A percentile compares a stretch with the other conserved stretches of the same genome.
Evolutionary conservation across 306 rosid genomes (phyloP).

Genomic region (Cyclanthera cordifolia): DNA sequence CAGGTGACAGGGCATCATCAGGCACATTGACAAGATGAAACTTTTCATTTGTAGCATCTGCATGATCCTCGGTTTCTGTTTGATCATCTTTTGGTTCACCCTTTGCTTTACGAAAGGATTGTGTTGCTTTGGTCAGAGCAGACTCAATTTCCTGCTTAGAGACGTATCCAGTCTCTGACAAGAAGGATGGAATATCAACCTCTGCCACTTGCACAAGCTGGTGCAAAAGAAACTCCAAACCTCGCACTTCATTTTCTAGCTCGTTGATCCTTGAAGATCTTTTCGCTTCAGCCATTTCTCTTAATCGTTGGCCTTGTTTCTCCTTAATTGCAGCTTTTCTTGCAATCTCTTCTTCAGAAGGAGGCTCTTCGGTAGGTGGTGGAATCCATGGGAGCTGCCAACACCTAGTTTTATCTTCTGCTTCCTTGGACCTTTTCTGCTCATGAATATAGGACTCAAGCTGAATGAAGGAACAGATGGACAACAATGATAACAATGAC

Average conservation of each 20-base stretch:
- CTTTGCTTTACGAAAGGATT: constrained; percentile 77
- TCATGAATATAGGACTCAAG: constrained; percentile 13
- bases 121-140: constrained; percentile 52
- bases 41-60: constrained; percentile 45
- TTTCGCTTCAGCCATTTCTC: constrained; percentile 99
- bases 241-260: constrained; percentile 74
- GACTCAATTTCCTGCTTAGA: constrained; percentile 83
- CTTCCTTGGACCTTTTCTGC: constrained; percentile 69
- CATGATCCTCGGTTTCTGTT: constrained; percentile 55
- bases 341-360: constrained; percentile 94
- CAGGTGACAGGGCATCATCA: constrained; percentile 65
- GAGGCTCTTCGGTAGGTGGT: constrained; percentile 84
- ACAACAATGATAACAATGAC: background rate
- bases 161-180: constrained; percentile 69
- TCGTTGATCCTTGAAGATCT: constrained; percentile 81
- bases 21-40: constrained; percentile 68
- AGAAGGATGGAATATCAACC: constrained; percentile 45
- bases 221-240: constrained; percentile 68
- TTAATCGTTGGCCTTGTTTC: constrained; percentile 84
- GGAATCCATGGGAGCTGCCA: constrained; percentile 99
- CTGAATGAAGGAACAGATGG: background rate
- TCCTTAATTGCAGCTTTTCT: constrained; percentile 95
- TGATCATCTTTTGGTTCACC: constrained; percentile 76
- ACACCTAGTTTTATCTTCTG: constrained; percentile 71
- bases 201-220: constrained; percentile 81